phyloP scores from a whole-genome alignment of 805 yeast genomes.

The Grigorovia transvaalensis region DNA sequence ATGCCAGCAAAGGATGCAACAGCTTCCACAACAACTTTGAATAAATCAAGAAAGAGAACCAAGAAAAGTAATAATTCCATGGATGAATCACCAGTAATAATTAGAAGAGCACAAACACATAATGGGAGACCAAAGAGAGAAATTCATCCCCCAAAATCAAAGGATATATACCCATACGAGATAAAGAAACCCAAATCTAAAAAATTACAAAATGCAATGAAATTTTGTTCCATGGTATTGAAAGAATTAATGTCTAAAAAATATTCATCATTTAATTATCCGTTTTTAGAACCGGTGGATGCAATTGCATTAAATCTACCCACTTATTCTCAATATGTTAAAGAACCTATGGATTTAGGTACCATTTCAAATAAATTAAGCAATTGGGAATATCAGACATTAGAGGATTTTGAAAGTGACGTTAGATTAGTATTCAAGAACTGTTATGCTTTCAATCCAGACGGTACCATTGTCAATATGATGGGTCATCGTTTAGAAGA shows the following conservation, averaged over 20 bases:
- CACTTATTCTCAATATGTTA: slow-evolving; percentile 73
- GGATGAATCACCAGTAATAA: slow-evolving; percentile 31
- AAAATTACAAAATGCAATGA: slow-evolving; percentile 80
- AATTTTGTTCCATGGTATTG: slow-evolving; percentile 72
- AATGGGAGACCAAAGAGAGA: slow-evolving; percentile 90
- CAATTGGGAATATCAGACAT: slow-evolving; percentile 80
- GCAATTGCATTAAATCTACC: slow-evolving; percentile 92
- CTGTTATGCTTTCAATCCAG: slow-evolving; percentile 90
- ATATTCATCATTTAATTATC: slow-evolving; percentile 75
- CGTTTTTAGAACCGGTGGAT: slow-evolving; percentile 89
- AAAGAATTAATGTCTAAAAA: slow-evolving; percentile 78
- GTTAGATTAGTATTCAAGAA: slow-evolving; percentile 74
- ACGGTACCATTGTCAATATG: slow-evolving; percentile 89
- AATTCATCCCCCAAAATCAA: slow-evolving; percentile 92
- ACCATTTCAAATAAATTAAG: slow-evolving; percentile 71
- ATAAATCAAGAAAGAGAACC: slow-evolving; percentile 20
- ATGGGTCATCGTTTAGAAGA: slow-evolving; percentile 91
- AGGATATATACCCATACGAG: slow-evolving; percentile 79
- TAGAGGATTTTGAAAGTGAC: slow-evolving; percentile 79
- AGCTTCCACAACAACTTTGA: slow-evolving; percentile 17
- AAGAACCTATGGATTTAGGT: slow-evolving; percentile 90
- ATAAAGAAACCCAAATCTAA: slow-evolving; percentile 68
- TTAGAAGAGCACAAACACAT: slow-evolving; percentile 63
- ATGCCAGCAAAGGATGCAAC: slow-evolving; percentile 58
- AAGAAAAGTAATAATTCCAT: slow-evolving; percentile 18